Evolutionary conservation across 1,284 basidiomycete genomes (phyloP).

Genomic region (Amylostereum chailletii): DNA sequence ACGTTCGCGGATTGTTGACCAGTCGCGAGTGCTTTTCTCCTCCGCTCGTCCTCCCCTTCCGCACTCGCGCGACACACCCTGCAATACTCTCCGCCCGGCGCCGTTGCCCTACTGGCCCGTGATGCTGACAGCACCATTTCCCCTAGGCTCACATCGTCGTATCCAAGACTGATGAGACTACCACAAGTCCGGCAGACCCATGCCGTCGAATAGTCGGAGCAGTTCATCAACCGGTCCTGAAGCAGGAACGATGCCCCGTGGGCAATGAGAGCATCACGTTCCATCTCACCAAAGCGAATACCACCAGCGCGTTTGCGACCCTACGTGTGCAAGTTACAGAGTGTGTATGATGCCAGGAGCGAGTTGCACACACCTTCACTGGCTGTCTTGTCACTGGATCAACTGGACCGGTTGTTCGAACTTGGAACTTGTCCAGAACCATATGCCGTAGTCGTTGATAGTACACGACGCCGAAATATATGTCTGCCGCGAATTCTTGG

Average conservation of each 20-base stretch:
- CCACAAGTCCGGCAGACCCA: slow-evolving; percentile 98
- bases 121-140: slow-evolving; percentile 48
- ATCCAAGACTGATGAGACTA: slow-evolving; percentile 90
- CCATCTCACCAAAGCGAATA: slow-evolving; percentile 99
- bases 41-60: slow-evolving; percentile 50
- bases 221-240: slow-evolving; percentile 99
- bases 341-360: not conserved
- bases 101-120: slow-evolving; percentile 42
- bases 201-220: slow-evolving; percentile 97
- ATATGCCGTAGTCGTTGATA: slow-evolving; percentile 99
- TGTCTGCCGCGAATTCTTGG: slow-evolving; percentile 96
- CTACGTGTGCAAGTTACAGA: slow-evolving; percentile 27
- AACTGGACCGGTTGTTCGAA: slow-evolving; percentile 95
- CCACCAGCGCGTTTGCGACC: slow-evolving; percentile 98
- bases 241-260: slow-evolving; percentile 98
- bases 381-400: slow-evolving; percentile 95
- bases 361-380: slow-evolving; percentile 67
- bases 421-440: slow-evolving; percentile 99
- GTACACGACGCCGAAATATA: slow-evolving; percentile 97
- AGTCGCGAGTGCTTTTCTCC: slow-evolving; percentile 43
- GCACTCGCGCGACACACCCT: slow-evolving; percentile 75
- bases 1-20: slow-evolving; percentile 30
- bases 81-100: slow-evolving; percentile 84
- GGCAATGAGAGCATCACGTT: slow-evolving; percentile 96
- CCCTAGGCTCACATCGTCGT: slow-evolving; percentile 74